Base-by-base conservation (phyloP, 2,329 filamentous ascomycete genomes). In the Alternaria triticimaculans region DNA sequence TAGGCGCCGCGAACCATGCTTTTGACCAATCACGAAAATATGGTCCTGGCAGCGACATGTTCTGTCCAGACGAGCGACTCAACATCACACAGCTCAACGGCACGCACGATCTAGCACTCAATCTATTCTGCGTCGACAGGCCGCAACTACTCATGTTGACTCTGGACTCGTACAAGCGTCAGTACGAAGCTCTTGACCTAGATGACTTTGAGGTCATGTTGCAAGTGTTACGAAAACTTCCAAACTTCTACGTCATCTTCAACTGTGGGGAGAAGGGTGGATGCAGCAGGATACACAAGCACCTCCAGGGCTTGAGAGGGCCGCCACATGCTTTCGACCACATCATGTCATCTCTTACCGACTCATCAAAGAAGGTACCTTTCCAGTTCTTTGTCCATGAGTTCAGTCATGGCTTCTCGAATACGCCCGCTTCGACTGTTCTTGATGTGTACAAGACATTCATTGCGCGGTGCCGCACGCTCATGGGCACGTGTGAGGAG, bases 91-190 rank as follows among this genome's bases (percentile, higher is more conserved):
- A 74, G 14, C 66, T 85, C 14, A 82, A 80, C 18, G 55, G 45
- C 15, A 82, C 83, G 0, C 84, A 87, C 60, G 71, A 82, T 18
- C 75, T 87, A 8, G 76, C 81, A 2, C 72, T 83, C 61, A 87
- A 87, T 72, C 82, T 84, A 58, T 87, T 85, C 66, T 82, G 81
- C 60, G 82, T 83, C 14, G 83, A 83, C 61, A 70, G 82, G 9
- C 84, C 84, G 4, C 84, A 86, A 65, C 73, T 84, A 4, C 75
- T 86, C 14, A 75, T 86, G 15, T 72, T 86, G 58, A 85, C 85
- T 1, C 63, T 74, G 5, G 81, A 87, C 67, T 84, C 83, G 3
- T 81, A 81, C 62, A 76, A 77, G 10, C 77, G 83, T n/a, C 84
- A 87, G 71, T 72, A 81, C 41, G 82, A 85, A 59, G 72, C 78